phyloP scores from a whole-genome alignment of 1,284 basidiomycete genomes.

The Caloboletus inedulis region DNA sequence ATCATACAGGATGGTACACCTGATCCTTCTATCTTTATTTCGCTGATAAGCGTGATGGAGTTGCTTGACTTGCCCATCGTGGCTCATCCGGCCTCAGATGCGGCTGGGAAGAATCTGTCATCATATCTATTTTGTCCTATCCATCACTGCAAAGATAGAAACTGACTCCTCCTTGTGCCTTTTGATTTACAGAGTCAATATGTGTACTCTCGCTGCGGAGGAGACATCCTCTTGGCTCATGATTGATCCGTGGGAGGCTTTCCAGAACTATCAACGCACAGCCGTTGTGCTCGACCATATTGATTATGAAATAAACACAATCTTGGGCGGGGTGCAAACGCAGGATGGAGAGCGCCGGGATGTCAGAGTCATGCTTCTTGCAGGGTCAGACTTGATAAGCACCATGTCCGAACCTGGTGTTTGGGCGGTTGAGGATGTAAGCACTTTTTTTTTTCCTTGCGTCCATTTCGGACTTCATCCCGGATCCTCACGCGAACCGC shows the following conservation, averaged over 20 bases:
- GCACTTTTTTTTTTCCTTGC: slow-evolving; percentile 27
- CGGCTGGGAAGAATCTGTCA: slow-evolving; percentile 7
- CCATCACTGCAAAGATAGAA: slow-evolving; percentile 7
- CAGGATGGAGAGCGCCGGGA: slow-evolving; percentile 60
- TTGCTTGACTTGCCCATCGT: slow-evolving; percentile 13
- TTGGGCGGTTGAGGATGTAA: slow-evolving; percentile 91
- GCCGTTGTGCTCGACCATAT: slow-evolving; percentile 96
- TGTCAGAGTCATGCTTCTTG: slow-evolving; percentile 88
- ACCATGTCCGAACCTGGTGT: slow-evolving; percentile 99
- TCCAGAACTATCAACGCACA: slow-evolving; percentile 91
- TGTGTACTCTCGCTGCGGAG: slow-evolving; percentile 86
- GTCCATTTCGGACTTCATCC: slow-evolving; percentile 9
- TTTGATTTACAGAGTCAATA: slow-evolving; percentile 60
- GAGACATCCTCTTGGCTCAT: slow-evolving; percentile 80
- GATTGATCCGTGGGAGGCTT: slow-evolving; percentile 97
- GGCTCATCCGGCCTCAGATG: slow-evolving; percentile 5
- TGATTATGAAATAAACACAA: slow-evolving; percentile 87
- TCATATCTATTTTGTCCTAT: slow-evolving; percentile 3
- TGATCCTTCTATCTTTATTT: slow-evolving; percentile 16
- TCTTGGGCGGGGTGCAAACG: slow-evolving; percentile 68
- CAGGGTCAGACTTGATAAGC: slow-evolving; percentile 95
- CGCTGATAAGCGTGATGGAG: slow-evolving; percentile 11
- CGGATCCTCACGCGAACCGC: slow-evolving; percentile 16
- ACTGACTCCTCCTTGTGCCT: slow-evolving; percentile 14
- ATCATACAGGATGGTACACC: slow-evolving; percentile 6